Evolutionary conservation across 768 basidiomycete genomes (phyloP), one percentile per base, ranked within the genome.

Genomic region (Hygrocybe coccinea): DNA sequence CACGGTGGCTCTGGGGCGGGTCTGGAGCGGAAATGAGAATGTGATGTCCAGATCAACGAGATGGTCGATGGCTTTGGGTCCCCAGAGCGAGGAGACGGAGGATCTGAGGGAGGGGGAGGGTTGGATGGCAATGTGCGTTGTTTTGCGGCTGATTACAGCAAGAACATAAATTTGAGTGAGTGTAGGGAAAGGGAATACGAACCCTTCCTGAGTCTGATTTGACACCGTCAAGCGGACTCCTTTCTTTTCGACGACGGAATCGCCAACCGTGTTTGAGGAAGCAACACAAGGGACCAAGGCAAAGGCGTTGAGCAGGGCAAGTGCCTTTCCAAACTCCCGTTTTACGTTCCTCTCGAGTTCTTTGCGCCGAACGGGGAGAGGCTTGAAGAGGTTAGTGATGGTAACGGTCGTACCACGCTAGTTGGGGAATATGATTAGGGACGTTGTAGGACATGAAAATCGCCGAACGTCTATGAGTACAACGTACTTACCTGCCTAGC

Each of bases 321-420:
- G 66, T 1, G 89, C 88, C 64, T 97, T 97, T 3, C 76, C 83
- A 63, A 89, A 95, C 62, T 98, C 95, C 39, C 93, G 83, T 67
- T 95, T 97, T 1, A 79, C 76, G 61, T 95, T 94, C 52, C 91
- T 76, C 64, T 92, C 86, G 33, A 97, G 79, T 62, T 98, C 97
- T 67, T 95, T 95, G 5, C 92, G 78, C 4, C 95, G 81, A 5
- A 99, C 97, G 1, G 97, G 92, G 0, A 97, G 77, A 1, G 89
- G 81, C 5, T 76, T 73, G 70, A 98, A 98, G 1, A 95, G 75
- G 25, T 82, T 81, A 0, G 81, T 75, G 2, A 97, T 70, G 0
- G 74, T 73, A 17, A 94, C 79, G 0, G 95, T 95, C 0, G 95
- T 97, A 5, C 97, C 97, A 56, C 86, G 79, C 91, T 98, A 9